phyloP scores from a whole-genome alignment of 2,329 filamentous ascomycete species.

The Hypoxylon sp. region DNA sequence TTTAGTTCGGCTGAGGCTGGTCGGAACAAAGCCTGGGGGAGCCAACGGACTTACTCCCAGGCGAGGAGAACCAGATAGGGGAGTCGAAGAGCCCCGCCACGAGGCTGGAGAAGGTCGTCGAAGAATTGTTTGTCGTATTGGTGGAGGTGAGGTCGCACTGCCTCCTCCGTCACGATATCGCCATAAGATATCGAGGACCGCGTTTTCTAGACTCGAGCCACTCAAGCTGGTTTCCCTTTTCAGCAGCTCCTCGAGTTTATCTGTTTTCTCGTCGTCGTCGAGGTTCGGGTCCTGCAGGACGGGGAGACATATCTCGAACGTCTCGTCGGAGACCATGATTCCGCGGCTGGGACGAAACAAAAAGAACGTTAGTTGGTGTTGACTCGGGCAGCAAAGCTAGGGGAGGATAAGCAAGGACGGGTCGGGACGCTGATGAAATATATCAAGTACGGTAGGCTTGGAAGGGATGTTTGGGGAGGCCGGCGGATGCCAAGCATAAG shows the following conservation, averaged over 20 bases:
- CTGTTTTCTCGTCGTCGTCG: constrained; percentile 95
- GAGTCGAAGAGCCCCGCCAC: constrained; percentile 88
- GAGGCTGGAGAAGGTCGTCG: constrained; percentile 92
- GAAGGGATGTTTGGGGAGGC: constrained; percentile 32
- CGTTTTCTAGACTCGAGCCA: constrained; percentile 86
- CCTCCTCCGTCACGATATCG: constrained; percentile 78
- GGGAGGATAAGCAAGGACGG: constrained; percentile 25
- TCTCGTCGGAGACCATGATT: constrained; percentile 90
- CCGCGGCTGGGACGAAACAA: constrained; percentile 44
- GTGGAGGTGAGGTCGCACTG: constrained; percentile 79
- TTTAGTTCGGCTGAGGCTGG: constrained; percentile 80
- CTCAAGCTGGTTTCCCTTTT: constrained; percentile 81
- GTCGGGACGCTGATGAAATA: constrained; percentile 25
- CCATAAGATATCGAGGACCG: constrained; percentile 91
- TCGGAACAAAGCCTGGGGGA: constrained; percentile 84
- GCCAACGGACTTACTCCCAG: constrained; percentile 85
- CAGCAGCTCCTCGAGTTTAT: constrained; percentile 88
- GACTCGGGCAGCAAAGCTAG: constrained; percentile 15
- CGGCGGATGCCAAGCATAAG: constrained; percentile 36
- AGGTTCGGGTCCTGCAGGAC: constrained; percentile 84
- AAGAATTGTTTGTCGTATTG: constrained; percentile 88
- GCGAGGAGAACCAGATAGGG: constrained; percentile 84
- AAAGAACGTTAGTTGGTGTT: constrained; percentile 26
- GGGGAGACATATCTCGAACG: constrained; percentile 91
- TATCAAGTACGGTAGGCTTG: constrained; percentile 41